Percentiles rank a stretch among this genome's conserved stretches.
Evolutionary conservation across 352 stramenopile genomes (phyloP).

Genomic region (Ophiocytium majus): DNA sequence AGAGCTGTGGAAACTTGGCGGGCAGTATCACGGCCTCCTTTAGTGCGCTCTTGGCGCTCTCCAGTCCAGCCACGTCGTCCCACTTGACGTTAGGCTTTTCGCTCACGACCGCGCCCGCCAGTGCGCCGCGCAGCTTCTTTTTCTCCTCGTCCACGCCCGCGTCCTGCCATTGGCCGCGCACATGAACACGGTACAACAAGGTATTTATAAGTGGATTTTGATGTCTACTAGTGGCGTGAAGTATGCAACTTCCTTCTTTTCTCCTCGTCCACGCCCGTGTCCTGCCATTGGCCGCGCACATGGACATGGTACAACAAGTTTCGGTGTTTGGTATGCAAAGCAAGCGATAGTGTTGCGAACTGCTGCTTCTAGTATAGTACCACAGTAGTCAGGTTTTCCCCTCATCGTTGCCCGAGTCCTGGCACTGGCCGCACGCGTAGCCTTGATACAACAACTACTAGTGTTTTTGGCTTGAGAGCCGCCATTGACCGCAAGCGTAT

Average conservation of each 20-base stretch:
- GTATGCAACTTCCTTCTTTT: too few species aligned
- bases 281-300: neutral
- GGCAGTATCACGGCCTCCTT: slow-evolving; percentile 84
- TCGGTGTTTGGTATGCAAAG: too few species aligned
- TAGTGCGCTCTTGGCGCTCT: slow-evolving; percentile 92
- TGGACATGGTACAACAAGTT: too few species aligned
- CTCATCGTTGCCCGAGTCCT: slow-evolving; percentile 72
- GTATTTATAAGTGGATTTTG: too few species aligned
- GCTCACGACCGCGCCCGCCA: slow-evolving; percentile 78
- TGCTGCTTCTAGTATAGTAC: too few species aligned
- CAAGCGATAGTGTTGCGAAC: too few species aligned
- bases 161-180: slow-evolving; percentile 55
- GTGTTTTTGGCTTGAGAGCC: too few species aligned
- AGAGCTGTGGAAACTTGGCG: slow-evolving; percentile 88
- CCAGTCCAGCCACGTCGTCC: slow-evolving; percentile 94
- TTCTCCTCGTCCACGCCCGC: slow-evolving; percentile 77
- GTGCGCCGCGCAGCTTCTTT: slow-evolving; percentile 86
- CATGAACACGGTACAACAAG: too few species aligned
- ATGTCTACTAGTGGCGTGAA: too few species aligned
- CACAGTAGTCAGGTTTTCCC: too few species aligned
- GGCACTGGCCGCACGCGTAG: neutral
- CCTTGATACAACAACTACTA: too few species aligned
- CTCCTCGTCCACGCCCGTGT: slow-evolving; percentile 78
- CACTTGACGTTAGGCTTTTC: slow-evolving; percentile 86
- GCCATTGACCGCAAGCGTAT: too few species aligned